Conservation (phyloP, 495 filamentous ascomycete genomes). For the Beverwykella pulmonaria region DNA sequence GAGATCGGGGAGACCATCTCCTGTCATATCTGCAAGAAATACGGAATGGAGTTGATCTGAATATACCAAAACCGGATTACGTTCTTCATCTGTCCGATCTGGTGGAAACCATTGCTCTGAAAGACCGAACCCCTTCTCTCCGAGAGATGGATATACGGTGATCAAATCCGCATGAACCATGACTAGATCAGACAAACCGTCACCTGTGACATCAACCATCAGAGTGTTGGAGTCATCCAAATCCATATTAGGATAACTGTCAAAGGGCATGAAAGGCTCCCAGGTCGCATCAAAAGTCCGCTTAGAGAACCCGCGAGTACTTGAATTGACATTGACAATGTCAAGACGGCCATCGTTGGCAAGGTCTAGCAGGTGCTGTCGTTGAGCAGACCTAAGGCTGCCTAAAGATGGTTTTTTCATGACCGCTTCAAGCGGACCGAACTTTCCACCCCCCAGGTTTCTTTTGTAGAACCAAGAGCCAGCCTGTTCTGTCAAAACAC, state of each 20-base stretch:
- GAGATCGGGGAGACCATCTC: constrained; percentile 46
- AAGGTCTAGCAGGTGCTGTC: too few species aligned
- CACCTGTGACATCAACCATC: constrained; percentile 2
- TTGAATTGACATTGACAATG: too few species aligned
- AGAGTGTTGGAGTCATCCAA: background rate
- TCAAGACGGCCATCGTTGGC: too few species aligned
- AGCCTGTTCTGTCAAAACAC: constrained; percentile 28
- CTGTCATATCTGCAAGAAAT: constrained; percentile 42
- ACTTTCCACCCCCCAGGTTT: too few species aligned
- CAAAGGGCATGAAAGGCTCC: background rate
- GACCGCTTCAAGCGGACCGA: too few species aligned
- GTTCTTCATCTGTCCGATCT: background rate
- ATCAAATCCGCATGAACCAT: background rate
- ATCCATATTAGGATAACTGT: background rate
- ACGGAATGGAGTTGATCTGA: background rate
- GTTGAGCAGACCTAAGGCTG: too few species aligned
- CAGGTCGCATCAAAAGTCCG: too few species aligned
- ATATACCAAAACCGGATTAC: background rate
- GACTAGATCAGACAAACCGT: constrained; percentile 3
- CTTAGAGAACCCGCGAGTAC: too few species aligned
- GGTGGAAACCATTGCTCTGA: background rate
- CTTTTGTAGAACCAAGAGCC: constrained; percentile 3
- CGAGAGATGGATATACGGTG: background rate
- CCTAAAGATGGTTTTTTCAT: too few species aligned
- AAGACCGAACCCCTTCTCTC: background rate